Evolutionary conservation across 2,329 filamentous ascomycete species (phyloP), one percentile per base, ranked within the genome.

Genomic region (Xylaria sp.): DNA sequence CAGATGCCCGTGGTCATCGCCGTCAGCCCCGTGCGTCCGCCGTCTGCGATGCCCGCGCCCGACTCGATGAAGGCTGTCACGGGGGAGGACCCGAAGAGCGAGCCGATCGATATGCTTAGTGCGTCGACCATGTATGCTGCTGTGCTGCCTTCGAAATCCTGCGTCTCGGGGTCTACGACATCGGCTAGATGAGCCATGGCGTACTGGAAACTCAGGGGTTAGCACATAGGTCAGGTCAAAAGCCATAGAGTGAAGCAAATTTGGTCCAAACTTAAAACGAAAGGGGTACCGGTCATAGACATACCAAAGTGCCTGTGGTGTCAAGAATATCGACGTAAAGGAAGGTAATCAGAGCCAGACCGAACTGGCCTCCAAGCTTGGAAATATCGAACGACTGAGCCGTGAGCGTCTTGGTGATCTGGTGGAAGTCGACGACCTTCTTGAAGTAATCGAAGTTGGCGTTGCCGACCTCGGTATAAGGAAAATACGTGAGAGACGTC

Each of bases 271-370:
- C 46, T 25, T 6, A 56, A 20, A 46, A n/a, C 2, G n/a, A 18
- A 48, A 46, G 3, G 18, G 34, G 23, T 39, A 20, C 7, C 34
- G n/a, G 10, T 3, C 3, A 28, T 63, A 20, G 15, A 66, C 70
- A 13, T 70, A 72, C 70, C 58, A 97, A 83, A 0, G 93, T 97
- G 74, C 93, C 94, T 0, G 94, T 97, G 73, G 89, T 91, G 80
- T 97, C 94, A 54, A 97, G 88, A 70, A 97, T 95, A 76, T 97
- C 94, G 73, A 97, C 93, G 76, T 97, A 97, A 25, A 97, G 85
- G 82, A 97, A 97, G 2, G 94, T 97, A 79, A 97, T 90, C 72
- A 97, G 89, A 0, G 94, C 94, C 59, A 96, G 85, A 34, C 91
- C 92, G 76, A 97, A 97, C 76, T 96, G 90, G 3, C 89, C 89